Conservation (phyloP, 129 eudicot species). For the Mikania micrantha region DNA sequence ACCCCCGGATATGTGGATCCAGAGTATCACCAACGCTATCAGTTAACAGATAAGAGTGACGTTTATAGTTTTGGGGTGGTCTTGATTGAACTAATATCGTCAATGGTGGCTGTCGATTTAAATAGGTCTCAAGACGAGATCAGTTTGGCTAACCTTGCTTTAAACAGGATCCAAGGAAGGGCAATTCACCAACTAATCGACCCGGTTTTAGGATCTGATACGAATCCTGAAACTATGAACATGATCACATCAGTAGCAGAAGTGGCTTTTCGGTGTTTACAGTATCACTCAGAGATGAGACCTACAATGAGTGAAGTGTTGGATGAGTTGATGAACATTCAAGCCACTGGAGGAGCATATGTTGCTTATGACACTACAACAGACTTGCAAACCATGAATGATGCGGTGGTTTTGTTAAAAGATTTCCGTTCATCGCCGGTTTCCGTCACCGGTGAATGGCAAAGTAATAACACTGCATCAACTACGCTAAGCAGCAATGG, state of each 20-base stretch:
- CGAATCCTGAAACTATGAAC: constrained; percentile 35
- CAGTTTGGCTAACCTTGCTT: constrained; percentile 64
- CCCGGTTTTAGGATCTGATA: constrained; percentile 9
- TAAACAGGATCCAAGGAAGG: constrained; percentile 55
- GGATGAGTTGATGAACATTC: constrained; percentile 38
- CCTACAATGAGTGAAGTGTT: constrained; percentile 74
- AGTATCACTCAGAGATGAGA: constrained; percentile 74
- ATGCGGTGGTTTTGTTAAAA: constrained; percentile 37
- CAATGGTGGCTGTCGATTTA: constrained; percentile 83
- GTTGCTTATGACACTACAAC: background rate
- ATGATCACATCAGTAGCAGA: constrained; percentile 78
- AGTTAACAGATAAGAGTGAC: constrained; percentile 72
- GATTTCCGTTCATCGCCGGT: constrained; percentile 35
- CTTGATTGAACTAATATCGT: constrained; percentile 70
- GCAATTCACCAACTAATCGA: constrained; percentile 60
- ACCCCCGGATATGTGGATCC: constrained; percentile 94
- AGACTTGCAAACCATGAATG: constrained; percentile 9
- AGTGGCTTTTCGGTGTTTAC: constrained; percentile 74
- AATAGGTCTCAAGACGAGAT: constrained; percentile 59
- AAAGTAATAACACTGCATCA: constrained; percentile 37
- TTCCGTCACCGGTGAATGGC: constrained; percentile 42
- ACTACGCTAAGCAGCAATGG: constrained; percentile 34
- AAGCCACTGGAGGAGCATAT: constrained; percentile 13
- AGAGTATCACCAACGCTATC: constrained; percentile 64
- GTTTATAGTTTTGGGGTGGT: constrained; percentile 97